Percentiles rank a stretch among this genome's conserved stretches.
Conservation (phyloP, 2,329 filamentous ascomycete species). For the Alternaria ethzedia region DNA sequence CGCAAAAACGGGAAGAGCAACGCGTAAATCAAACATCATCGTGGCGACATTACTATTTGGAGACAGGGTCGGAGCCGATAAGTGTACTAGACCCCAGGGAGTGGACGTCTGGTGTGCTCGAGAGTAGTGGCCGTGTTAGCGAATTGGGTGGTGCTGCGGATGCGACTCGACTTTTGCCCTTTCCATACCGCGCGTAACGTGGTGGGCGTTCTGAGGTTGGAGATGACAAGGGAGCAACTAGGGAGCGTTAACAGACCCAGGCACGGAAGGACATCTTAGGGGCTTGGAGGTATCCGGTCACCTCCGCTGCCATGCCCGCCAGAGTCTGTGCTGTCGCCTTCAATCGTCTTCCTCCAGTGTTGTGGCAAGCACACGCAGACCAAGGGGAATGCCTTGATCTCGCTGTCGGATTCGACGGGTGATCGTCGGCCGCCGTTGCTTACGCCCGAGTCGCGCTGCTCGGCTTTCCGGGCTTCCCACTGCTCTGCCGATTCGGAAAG, state of each 20-base stretch:
- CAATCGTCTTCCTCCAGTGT: constrained; percentile 96
- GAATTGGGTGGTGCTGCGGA: constrained; percentile 9
- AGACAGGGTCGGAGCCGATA: constrained; percentile 32
- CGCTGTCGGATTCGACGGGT: constrained; percentile 60
- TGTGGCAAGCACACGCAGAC: constrained; percentile 95
- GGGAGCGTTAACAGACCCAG: constrained; percentile 32
- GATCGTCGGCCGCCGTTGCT: constrained; percentile 71
- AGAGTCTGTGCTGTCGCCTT: constrained; percentile 68
- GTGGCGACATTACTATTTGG: constrained; percentile 41
- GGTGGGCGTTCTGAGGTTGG: constrained; percentile 18
- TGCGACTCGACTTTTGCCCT: constrained; percentile 7
- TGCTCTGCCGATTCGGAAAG: constrained; percentile 84
- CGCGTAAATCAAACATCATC: constrained; percentile 37
- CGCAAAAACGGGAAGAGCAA: constrained; percentile 28
- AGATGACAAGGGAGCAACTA: constrained; percentile 33
- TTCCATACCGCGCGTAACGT: constrained; percentile 2
- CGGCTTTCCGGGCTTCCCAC: constrained; percentile 77
- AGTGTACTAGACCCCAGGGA: constrained; percentile 43
- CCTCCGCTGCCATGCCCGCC: constrained; percentile 40
- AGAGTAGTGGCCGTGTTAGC: constrained; percentile 24
- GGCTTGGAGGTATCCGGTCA: constrained; percentile 41
- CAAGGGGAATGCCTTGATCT: constrained; percentile 97
- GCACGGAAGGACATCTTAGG: constrained; percentile 21
- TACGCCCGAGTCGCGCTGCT: constrained; percentile 90
- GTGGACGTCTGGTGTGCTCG: constrained; percentile 23